These are phyloP conservation scores for Trichothecium roseum DNA, from an alignment of 2,329 filamentous ascomycete genomes.

Conservation along the genomic window DNA sequence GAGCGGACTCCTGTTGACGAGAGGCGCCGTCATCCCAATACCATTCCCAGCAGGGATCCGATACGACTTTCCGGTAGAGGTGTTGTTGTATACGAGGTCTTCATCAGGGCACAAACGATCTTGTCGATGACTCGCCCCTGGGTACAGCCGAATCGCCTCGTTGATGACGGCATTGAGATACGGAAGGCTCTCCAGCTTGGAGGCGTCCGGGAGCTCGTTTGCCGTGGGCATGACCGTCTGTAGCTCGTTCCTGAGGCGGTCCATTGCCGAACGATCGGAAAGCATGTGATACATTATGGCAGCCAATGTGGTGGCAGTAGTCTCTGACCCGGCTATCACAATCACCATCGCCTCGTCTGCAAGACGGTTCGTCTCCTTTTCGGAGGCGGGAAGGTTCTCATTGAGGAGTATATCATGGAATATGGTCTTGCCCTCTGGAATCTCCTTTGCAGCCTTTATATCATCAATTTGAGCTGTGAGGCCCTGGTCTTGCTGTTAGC, in stretches of 20 bases:
- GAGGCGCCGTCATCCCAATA: constrained; percentile 25
- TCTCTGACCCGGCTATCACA: constrained; percentile 25
- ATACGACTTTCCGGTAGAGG: constrained; percentile 11
- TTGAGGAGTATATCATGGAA: constrained; percentile 19
- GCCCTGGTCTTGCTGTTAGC: constrained; percentile 3
- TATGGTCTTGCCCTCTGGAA: constrained; percentile 13
- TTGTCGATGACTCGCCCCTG: constrained; percentile 19
- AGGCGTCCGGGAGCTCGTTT: constrained; percentile 7
- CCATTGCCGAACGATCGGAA: constrained; percentile 15
- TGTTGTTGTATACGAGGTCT: constrained; percentile 14
- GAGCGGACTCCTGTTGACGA: constrained; percentile 10
- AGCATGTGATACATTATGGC: constrained; percentile 25
- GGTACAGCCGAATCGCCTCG: constrained; percentile 29
- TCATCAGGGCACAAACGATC: constrained; percentile 18
- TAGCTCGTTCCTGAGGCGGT: constrained; percentile 22
- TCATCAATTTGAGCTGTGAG: constrained; percentile 5
- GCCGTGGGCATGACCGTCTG: constrained; percentile 5
- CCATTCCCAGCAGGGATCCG: constrained; percentile 18
- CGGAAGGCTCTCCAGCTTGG: constrained; percentile 18
- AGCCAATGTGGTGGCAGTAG: constrained; percentile 20
- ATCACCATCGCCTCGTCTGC: constrained; percentile 21
- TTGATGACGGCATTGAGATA: constrained; percentile 27
- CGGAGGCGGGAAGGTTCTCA: constrained; percentile 16
- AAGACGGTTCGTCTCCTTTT: constrained; percentile 21
- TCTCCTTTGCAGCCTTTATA: constrained; percentile 5